These are phyloP conservation scores for Penicillium dipodomyicola DNA, from an alignment of 495 filamentous ascomycete species.

Conservation along the genomic window DNA sequence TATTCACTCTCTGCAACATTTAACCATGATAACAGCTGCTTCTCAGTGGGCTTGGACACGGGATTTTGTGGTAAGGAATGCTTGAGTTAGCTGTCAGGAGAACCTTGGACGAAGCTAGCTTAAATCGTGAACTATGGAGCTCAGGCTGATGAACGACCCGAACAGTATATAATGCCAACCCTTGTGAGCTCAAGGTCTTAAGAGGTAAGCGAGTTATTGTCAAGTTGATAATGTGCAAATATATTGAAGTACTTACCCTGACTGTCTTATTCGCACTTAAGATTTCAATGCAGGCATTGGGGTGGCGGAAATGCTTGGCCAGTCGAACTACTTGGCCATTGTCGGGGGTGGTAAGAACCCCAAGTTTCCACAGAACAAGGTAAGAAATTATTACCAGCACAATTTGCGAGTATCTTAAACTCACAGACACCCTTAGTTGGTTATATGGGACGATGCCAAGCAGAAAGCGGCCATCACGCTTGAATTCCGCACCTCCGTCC, in stretches of 20 bases:
- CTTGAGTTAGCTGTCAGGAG: background rate
- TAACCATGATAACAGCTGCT: conserved; percentile 83
- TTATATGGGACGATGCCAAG: conserved; percentile 90
- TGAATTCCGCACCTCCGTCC: conserved; percentile 71
- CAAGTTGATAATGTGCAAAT: background rate
- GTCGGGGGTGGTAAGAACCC: conserved; percentile 86
- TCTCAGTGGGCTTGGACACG: conserved; percentile 81
- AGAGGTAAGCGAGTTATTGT: conserved; percentile 47
- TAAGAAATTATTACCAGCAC: conserved; percentile 31
- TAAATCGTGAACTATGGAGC: conserved; percentile 1
- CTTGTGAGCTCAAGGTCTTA: conserved; percentile 69
- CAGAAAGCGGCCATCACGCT: conserved; percentile 70
- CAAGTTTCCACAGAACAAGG: conserved; percentile 86
- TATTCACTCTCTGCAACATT: conserved; percentile 81
- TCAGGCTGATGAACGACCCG: conserved; percentile 11
- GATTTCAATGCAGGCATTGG: conserved; percentile 86
- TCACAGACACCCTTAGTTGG: conserved; percentile 50
- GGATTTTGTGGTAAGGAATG: conserved; percentile 75
- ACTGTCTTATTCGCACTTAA: conserved; percentile 28
- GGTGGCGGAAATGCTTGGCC: conserved; percentile 81
- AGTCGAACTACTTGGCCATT: conserved; percentile 82
- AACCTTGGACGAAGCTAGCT: conserved; percentile 3
- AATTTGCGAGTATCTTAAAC: background rate
- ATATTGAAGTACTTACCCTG: background rate
- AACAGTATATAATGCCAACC: conserved; percentile 73